Evolutionary conservation across 371 early-diverging fungal genomes (phyloP), one percentile per base, ranked within the genome.

Genomic region (Astathelohania contejeani): DNA sequence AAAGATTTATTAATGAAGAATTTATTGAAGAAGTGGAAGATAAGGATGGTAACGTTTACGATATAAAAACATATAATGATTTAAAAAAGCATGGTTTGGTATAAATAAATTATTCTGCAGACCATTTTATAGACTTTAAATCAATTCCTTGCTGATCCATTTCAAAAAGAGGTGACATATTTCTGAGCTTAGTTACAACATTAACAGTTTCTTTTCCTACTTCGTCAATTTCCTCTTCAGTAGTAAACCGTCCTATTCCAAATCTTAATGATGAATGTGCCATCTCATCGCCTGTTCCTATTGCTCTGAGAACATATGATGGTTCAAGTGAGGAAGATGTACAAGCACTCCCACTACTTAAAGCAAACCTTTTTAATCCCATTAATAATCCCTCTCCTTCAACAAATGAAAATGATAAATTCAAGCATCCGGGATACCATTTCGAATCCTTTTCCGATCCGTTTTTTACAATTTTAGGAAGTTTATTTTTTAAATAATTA

Each of bases 331-430:
- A 90, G 9, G 98, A 93, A 45, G 87, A 87, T 1, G 98, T 97
- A 78, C 98, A 97, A 0, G 98, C 98, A 38, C 86, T 85, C 10
- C 98, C 98, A 23, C 89, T 88, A 4, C 88, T 87, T 39, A 95
- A 77, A 0, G 98, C 95, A 66, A 93, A 84, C 54, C 90, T 86
- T 72, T 94, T 95, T 18, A 97, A 78, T 0, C 90, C 90, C 94
- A 97, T 93, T 51, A 97, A 73, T 38, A 97, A 80, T 0, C 91
- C 90, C 76, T 97, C 98, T 53, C 98, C 98, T 77, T 97, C 98
- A 19, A 97, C 90, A 75, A 90, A 93, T 1, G 90, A 84, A 70
- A 97, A 97, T n/a, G 91, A 90, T 46, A 97, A 76, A 70, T 97
- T 97, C 58, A 95, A 83, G 72, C 98, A 97, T 26, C 90, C 77